Percentiles rank a stretch among this genome's conserved stretches.
phyloP scores from a whole-genome alignment of 257 asterid genomes.

The Primulina tabacum region DNA sequence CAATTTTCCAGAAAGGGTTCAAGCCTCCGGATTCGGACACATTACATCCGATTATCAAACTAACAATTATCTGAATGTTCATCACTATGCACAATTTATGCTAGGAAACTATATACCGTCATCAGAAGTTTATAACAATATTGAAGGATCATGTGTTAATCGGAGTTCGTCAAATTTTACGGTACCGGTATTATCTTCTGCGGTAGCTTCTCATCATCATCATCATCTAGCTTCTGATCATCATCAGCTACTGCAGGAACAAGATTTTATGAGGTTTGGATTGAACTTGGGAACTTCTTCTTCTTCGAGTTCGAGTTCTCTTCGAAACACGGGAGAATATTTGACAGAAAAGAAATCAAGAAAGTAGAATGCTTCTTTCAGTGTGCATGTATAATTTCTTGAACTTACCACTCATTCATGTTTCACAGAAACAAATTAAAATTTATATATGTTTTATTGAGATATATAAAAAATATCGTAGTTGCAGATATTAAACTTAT shows the following conservation, averaged over 20 bases:
- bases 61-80: slow-evolving; percentile 26
- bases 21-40: slow-evolving; percentile 38
- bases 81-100: slow-evolving; percentile 38
- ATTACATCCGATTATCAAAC: slow-evolving; percentile 21
- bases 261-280: slow-evolving; percentile 33
- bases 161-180: slow-evolving; percentile 30
- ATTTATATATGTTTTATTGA: no score
- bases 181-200: slow-evolving; percentile 7
- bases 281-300: slow-evolving; percentile 27
- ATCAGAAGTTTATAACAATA: not conserved
- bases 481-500: no score
- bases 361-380: slow-evolving; percentile 29
- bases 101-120: slow-evolving; percentile 10
- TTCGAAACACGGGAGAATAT: slow-evolving; percentile 38
- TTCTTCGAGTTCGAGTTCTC: slow-evolving; percentile 28
- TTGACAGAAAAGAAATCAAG: slow-evolving; percentile 23
- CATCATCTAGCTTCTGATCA: slow-evolving; percentile 19
- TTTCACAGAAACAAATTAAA: no score
- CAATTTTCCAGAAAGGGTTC: slow-evolving; percentile 85
- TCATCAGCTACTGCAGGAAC: slow-evolving; percentile 28
- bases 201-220: slow-evolving; percentile 9
- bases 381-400: not conserved
- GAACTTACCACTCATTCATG: not conserved
- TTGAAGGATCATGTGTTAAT: slow-evolving; percentile 27
- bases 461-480: no score